Conservation (phyloP, 2,329 filamentous ascomycete genomes). For the Trichoderma arundinaceum region DNA sequence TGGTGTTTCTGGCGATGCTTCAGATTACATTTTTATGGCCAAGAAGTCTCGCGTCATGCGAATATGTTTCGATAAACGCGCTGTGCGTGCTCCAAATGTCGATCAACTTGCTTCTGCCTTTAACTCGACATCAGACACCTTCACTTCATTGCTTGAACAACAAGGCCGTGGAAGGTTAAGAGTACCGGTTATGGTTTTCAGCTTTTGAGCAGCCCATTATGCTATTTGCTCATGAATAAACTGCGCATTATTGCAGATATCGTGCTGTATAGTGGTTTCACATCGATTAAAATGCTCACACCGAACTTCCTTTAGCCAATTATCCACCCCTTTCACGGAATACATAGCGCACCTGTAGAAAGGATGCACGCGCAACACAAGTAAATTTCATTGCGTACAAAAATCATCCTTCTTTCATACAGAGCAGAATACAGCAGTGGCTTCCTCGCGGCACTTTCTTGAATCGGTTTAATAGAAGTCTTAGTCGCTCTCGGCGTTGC, state of each 20-base stretch:
- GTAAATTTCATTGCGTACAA: slow-evolving; percentile 7
- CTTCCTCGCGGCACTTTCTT: slow-evolving; percentile 28
- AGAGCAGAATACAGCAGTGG: slow-evolving; percentile 1
- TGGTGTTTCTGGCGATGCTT: no score
- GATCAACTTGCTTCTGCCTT: no score
- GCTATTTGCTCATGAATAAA: neutral
- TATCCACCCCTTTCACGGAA: neutral
- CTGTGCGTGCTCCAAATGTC: no score
- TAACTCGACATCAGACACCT: no score
- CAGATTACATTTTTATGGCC: no score
- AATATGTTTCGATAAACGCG: no score
- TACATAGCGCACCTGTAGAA: slow-evolving; percentile 1
- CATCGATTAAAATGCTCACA: neutral
- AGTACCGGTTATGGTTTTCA: neutral
- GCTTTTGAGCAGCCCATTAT: neutral
- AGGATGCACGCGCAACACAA: slow-evolving; percentile 20
- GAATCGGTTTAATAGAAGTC: slow-evolving; percentile 16
- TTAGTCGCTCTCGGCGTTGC: slow-evolving; percentile 5
- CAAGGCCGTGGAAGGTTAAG: neutral
- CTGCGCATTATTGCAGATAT: neutral
- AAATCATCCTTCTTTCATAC: slow-evolving; percentile 16
- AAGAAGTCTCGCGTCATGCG: no score
- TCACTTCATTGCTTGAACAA: no score
- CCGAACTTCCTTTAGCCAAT: slow-evolving; percentile 13
- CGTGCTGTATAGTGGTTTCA: slow-evolving; percentile 17